Base-by-base conservation (phyloP, 1,284 basidiomycete species). In the Xerocomus amazonicus region DNA sequence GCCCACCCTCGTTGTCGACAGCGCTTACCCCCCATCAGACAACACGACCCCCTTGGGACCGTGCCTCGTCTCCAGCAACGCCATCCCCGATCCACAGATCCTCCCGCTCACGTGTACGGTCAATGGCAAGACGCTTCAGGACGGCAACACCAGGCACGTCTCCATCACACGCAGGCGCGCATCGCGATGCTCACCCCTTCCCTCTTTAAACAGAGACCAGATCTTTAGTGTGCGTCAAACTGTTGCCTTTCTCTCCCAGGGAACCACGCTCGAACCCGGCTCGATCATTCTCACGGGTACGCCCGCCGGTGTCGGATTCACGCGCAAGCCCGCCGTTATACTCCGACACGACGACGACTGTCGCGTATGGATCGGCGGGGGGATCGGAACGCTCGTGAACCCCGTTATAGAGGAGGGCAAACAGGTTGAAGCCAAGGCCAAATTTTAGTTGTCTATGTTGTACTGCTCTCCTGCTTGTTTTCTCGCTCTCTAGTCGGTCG, bases 251-350 rank as follows among this genome's bases (percentile, higher is more conserved):
- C 78, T 94, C 32, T 92, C 90, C 0, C 85, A 91, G 62, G 92
- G 87, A 1, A 92, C 91, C 4, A 96, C 92, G 0, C 80, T 97
- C 23, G 79, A 83, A 53, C 81, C 89, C 0, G 93, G 92, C 1
- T 84, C 86, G 0, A 72, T 94, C 54, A 88, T 94, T 59, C 77
- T 91, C 59, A 93, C 90, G 42, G 87, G 85, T 3, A 87, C 87
- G 1, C 86, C 86, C 0, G 82, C 78, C 54, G 84, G 89, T 23
- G 87, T 92, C 29, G 91, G 91, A 0, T 90, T 86, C 56, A 83
- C 83, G 36, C 78, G 77, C 60, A 80, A 82, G 40, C 87, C 89
- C 0, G 77, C 83, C 1, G 50, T 86, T 9, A 89, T 80, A 63
- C 73, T 95, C 29, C 83, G 84, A 66, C 69, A 90, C 54, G 90